A percentile compares a stretch with the other conserved stretches of the same genome.
Conservation (phyloP, 2,329 filamentous ascomycete genomes). For the Aspergillaceae sp. region DNA sequence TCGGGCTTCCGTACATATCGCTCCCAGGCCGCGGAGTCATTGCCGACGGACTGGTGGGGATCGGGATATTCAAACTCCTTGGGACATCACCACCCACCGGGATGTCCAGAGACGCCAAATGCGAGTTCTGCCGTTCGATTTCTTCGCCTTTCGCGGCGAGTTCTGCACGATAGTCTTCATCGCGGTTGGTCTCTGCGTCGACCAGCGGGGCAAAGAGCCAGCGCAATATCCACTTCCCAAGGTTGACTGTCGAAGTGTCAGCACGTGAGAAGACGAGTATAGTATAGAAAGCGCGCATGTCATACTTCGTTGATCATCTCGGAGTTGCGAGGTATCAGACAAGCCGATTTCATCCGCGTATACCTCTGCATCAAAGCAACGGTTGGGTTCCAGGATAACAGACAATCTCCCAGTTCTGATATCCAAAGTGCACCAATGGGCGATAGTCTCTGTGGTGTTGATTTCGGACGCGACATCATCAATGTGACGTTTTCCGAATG, state of each 20-base stretch:
- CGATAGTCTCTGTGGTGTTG: constrained; percentile 80
- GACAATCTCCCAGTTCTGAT: constrained; percentile 86
- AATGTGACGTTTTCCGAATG: constrained; percentile 88
- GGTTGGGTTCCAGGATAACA: constrained; percentile 85
- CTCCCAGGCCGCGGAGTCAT: constrained; percentile 53
- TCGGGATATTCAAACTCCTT: constrained; percentile 20
- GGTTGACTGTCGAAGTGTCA: constrained; percentile 56
- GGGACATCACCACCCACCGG: constrained; percentile 28
- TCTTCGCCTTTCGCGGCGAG: constrained; percentile 57
- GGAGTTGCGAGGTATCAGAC: constrained; percentile 67
- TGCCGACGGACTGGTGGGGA: constrained; percentile 29
- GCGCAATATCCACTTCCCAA: constrained; percentile 91
- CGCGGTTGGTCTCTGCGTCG: constrained; percentile 79
- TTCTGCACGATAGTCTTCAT: constrained; percentile 62
- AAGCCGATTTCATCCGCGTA: constrained; percentile 83
- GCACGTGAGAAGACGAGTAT: too few relatives aligned
- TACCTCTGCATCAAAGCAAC: constrained; percentile 94
- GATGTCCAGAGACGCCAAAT: constrained; percentile 54
- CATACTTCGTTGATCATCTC: constrained; percentile 88
- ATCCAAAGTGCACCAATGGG: constrained; percentile 94
- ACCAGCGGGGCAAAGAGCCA: constrained; percentile 86
- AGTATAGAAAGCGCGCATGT: constrained; percentile 2
- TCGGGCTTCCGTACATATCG: constrained; percentile 51
- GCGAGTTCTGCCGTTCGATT: constrained; percentile 47
- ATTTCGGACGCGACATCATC: constrained; percentile 83